These are phyloP conservation scores for Trametes pubescens DNA, from an alignment of 1,284 basidiomycete species.

Conservation along the genomic window DNA sequence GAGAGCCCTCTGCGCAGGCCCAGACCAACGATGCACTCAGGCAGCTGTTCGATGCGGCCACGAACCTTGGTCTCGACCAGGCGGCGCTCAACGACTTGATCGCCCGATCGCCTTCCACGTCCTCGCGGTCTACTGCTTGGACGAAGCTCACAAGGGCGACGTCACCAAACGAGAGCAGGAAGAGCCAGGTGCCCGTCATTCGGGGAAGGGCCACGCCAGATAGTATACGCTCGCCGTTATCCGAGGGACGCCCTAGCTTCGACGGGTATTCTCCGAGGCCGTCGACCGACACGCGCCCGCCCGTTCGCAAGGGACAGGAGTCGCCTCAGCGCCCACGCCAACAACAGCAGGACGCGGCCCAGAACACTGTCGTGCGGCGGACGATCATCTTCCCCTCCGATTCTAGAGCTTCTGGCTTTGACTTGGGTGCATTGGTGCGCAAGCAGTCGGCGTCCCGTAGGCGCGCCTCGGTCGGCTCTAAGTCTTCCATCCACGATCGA, in stretches of 20 bases:
- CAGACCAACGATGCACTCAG: constrained; percentile 58
- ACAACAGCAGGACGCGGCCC: constrained; percentile 44
- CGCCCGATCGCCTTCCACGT: constrained; percentile 71
- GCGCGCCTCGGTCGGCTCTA: constrained; percentile 60
- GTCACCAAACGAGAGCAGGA: constrained; percentile 46
- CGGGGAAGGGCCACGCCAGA: constrained; percentile 36
- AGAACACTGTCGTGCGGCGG: constrained; percentile 69
- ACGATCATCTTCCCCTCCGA: constrained; percentile 82
- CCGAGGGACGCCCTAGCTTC: constrained; percentile 47
- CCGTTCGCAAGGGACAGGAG: constrained; percentile 47
- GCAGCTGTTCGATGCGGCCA: constrained; percentile 79
- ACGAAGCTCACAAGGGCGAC: constrained; percentile 54
- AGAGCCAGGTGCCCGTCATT: constrained; percentile 36
- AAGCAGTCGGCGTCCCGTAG: constrained; percentile 58
- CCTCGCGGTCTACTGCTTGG: constrained; percentile 60
- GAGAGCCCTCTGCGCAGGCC: constrained; percentile 13
- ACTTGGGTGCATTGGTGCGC: constrained; percentile 59
- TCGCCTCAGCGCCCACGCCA: constrained; percentile 48
- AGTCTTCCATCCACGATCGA: constrained; percentile 78
- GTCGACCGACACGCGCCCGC: constrained; percentile 45
- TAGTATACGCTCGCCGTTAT: constrained; percentile 38
- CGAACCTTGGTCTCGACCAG: constrained; percentile 76
- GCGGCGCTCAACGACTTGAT: constrained; percentile 73
- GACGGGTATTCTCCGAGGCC: constrained; percentile 44
- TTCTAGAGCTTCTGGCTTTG: constrained; percentile 58